phyloP scores from a whole-genome alignment of 495 filamentous ascomycete species.

The Tuber microsphaerosporum region DNA sequence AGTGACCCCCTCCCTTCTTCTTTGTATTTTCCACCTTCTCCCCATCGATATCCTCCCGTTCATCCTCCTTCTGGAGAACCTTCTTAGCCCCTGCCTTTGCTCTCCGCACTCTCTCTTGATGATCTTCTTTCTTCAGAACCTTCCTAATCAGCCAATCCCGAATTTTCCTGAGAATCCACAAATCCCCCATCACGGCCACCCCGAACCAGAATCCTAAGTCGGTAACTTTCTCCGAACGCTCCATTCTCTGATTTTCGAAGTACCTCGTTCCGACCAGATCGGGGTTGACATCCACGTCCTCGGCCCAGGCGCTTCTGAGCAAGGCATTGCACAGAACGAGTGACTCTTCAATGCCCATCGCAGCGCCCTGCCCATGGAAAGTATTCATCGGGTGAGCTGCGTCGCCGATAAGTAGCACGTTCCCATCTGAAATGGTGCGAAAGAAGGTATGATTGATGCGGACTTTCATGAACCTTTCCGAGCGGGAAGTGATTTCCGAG shows the following conservation, averaged over 20 bases:
- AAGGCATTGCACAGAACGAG: conserved; percentile 14
- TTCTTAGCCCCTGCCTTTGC: neutral
- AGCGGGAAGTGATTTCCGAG: conserved; percentile 18
- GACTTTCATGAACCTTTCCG: conserved; percentile 20
- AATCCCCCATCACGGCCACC: conserved; percentile 25
- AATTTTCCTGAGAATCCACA: conserved; percentile 16
- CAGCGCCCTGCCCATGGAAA: conserved; percentile 30
- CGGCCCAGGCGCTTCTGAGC: conserved; percentile 16
- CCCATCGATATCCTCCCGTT: neutral
- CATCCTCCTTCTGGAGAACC: neutral
- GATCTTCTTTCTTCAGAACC: neutral
- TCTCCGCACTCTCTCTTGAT: neutral
- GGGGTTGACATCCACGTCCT: neutral
- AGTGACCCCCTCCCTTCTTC: conserved; percentile 6
- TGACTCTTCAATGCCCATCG: conserved; percentile 30
- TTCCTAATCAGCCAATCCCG: conserved; percentile 14
- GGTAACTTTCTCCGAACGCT: conserved; percentile 14
- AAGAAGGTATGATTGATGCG: conserved; percentile 25
- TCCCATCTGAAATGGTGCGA: conserved; percentile 7
- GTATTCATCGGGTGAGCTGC: conserved; percentile 33
- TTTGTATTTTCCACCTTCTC: conserved; percentile 3
- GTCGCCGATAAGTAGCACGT: conserved; percentile 25
- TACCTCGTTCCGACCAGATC: conserved; percentile 17
- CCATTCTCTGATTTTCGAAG: conserved; percentile 6
- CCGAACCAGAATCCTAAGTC: conserved; percentile 31